These are phyloP conservation scores for Debaryomycetaceae sp. DNA, from an alignment of 1,139 yeast genomes.

Conservation along the genomic window DNA sequence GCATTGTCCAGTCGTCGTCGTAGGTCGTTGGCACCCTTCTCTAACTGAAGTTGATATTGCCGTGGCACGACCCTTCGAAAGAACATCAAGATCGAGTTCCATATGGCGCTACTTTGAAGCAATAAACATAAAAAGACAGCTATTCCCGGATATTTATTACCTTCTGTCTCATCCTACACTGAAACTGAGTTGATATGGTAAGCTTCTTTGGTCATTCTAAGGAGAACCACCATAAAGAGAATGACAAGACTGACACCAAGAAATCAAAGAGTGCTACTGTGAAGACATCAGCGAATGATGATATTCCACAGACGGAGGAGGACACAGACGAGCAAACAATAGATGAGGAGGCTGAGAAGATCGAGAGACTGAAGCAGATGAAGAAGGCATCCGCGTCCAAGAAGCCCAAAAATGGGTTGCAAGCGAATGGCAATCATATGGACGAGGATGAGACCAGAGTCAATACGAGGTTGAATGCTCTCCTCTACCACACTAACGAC, in stretches of 20 bases:
- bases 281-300: neutral
- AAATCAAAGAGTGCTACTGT: neutral
- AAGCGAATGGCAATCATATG: constrained; percentile 1
- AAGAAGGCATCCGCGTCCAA: constrained; percentile 1
- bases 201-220: constrained; percentile 1
- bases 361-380: constrained; percentile 13
- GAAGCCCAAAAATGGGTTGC: constrained; percentile 1
- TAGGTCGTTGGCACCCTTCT: neutral
- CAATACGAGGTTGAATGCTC: constrained; percentile 40
- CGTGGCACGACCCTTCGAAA: neutral
- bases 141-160: too few species aligned
- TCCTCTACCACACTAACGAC: constrained; percentile 37
- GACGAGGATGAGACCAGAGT: constrained; percentile 32
- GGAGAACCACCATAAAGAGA: constrained; percentile 1
- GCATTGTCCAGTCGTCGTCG: neutral
- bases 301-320: constrained; percentile 2
- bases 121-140: too few species aligned
- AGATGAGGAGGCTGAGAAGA: constrained; percentile 5
- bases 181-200: neutral
- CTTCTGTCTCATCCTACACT: too few species aligned
- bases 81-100: neutral
- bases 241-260: neutral
- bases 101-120: neutral
- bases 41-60: neutral
- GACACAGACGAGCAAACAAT: constrained; percentile 2